Evolutionary conservation across 139 green algal species (phyloP), one percentile per base, ranked within the genome.

Genomic region (Prasinococcaceae sp.): DNA sequence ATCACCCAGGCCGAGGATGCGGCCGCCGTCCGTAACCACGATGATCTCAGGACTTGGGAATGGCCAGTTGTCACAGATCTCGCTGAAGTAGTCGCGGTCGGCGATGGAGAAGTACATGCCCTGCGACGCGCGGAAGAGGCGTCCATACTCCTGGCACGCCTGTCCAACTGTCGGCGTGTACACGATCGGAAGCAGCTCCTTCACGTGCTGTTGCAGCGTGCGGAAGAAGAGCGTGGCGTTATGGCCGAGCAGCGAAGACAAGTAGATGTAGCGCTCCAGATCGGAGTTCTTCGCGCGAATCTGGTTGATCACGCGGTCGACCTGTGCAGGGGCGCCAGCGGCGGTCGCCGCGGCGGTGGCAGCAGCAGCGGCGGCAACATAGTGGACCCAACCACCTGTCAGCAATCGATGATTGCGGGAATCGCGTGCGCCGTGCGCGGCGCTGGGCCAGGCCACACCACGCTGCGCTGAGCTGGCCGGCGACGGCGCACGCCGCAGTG

Each of bases 151-250:
- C 61, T 83, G 60, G 63, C 86, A 95, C 3, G 85, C 88, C 52
- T 97, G 82, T 1, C 88, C 88, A 0, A 97, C 86, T 10, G 83
- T 93, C 2, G 86, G 86, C 1, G 86, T 95, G 76, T 95, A 95
- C 23, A 94, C 71, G 32, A 78, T 71, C 0, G 83, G 85, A 28
- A 94, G 65, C 8, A 88, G 49, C 37, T 88, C 72, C 42, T 84
- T 60, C 1, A 76, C 62, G 53, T 90, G 55, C 28, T 53, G 46
- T 30, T 85, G 50, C 47, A 92, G 60, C 9, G 74, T 32, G 2
- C 58, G 40, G 60, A 84, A 92, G 50, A 84, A 85, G 8, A 79
- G 48, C 3, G 33, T 30, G 17, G 71, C 55, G 28, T 76, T 44
- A 22, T 23, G 1, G 51, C 55, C 28, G 39, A 71, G 60, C 41